Percentiles rank a stretch among this genome's conserved stretches.
phyloP scores from a whole-genome alignment of 2,329 filamentous ascomycete genomes.

The Penicillium sp. region DNA sequence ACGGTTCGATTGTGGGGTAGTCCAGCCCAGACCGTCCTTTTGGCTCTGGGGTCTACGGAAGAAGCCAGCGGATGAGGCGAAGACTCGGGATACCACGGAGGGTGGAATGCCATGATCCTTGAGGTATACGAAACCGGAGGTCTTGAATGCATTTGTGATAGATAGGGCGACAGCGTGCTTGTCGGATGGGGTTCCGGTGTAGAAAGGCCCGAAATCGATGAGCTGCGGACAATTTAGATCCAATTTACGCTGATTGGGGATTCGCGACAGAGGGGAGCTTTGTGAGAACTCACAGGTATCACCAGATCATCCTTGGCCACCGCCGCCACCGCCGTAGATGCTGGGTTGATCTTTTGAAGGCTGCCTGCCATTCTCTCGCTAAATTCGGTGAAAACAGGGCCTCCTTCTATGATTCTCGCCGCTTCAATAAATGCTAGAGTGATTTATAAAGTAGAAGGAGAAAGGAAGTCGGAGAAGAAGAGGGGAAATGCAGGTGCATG shows the following conservation, averaged over 20 bases:
- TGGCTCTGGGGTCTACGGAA: constrained; percentile 67
- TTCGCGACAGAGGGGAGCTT: neutral
- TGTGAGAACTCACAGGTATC: constrained; percentile 45
- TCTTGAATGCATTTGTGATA: constrained; percentile 80
- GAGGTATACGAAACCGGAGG: constrained; percentile 87
- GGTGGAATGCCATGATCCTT: constrained; percentile 75
- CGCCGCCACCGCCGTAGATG: constrained; percentile 46
- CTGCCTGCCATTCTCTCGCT: constrained; percentile 18
- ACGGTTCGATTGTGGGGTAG: constrained; percentile 72
- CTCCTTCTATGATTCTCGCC: too few species aligned
- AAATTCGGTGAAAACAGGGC: neutral
- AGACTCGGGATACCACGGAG: constrained; percentile 65
- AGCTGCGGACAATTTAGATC: constrained; percentile 56
- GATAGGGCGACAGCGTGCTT: constrained; percentile 71
- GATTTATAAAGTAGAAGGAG: neutral
- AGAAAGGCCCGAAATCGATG: constrained; percentile 78
- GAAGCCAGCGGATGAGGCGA: constrained; percentile 72
- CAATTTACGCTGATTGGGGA: neutral
- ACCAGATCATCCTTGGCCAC: constrained; percentile 53
- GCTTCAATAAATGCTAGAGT: neutral
- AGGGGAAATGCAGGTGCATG: constrained; percentile 8
- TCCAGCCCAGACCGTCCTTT: constrained; percentile 74
- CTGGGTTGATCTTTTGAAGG: constrained; percentile 25
- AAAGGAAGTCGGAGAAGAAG: constrained; percentile 6
- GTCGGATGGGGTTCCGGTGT: constrained; percentile 64